Evolutionary conservation across 495 filamentous ascomycete genomes (phyloP).

Genomic region (Immersiella caudata): DNA sequence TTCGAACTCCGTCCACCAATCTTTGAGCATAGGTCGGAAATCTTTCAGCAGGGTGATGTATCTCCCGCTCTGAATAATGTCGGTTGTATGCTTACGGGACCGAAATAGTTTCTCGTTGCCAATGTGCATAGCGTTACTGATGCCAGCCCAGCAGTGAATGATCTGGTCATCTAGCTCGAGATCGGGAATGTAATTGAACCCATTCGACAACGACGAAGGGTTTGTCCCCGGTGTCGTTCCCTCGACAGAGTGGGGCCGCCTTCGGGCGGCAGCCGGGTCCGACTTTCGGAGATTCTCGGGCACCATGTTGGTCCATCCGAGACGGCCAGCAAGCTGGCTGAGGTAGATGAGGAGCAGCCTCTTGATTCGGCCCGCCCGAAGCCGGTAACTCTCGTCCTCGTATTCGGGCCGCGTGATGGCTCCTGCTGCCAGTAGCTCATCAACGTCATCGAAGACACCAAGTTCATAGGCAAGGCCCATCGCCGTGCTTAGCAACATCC

Average conservation of each 20-base stretch:
- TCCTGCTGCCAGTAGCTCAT: constrained; percentile 56
- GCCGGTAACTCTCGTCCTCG: constrained; percentile 71
- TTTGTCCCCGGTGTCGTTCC: constrained; percentile 58
- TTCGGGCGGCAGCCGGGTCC: constrained; percentile 49
- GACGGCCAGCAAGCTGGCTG: constrained; percentile 85
- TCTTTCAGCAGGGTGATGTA: constrained; percentile 80
- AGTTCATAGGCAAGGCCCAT: constrained; percentile 90
- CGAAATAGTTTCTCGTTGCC: constrained; percentile 84
- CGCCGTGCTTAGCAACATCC: constrained; percentile 94
- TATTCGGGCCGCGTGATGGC: constrained; percentile 61
- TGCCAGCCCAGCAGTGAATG: constrained; percentile 87
- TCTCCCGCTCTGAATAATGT: constrained; percentile 79
- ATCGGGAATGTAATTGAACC: constrained; percentile 61
- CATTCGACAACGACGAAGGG: constrained; percentile 52
- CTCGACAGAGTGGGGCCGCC: constrained; percentile 50
- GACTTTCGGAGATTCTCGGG: constrained; percentile 61
- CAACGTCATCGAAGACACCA: constrained; percentile 88
- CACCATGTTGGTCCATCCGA: constrained; percentile 94
- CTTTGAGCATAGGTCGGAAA: constrained; percentile 72
- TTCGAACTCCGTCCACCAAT: constrained; percentile 78
- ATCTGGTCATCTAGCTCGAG: constrained; percentile 71
- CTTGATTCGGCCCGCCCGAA: constrained; percentile 79
- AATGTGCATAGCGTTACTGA: constrained; percentile 85
- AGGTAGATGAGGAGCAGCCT: constrained; percentile 85
- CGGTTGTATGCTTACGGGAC: constrained; percentile 78